A percentile compares a stretch with the other conserved stretches of the same genome.
phyloP scores from a whole-genome alignment of 1,284 basidiomycete genomes.

The Cerrena zonata region DNA sequence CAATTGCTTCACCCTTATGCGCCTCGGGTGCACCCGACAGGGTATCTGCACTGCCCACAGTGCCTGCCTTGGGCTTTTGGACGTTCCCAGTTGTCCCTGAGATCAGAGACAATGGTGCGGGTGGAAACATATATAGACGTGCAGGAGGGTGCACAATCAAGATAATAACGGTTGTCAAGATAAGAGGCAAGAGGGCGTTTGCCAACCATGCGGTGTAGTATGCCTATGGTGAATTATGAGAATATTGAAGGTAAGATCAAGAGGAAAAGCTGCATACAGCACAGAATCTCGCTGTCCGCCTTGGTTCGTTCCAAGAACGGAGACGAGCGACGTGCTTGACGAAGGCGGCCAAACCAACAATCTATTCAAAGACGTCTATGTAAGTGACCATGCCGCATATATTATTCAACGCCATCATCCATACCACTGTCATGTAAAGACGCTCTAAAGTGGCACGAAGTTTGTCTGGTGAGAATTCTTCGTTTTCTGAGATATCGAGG shows the following conservation, averaged over 20 bases:
- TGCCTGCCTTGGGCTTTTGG: conserved; percentile 25
- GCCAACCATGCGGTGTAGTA: conserved; percentile 42
- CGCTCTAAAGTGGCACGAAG: conserved; percentile 46
- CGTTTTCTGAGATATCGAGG: conserved; percentile 37
- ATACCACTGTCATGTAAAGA: conserved; percentile 39
- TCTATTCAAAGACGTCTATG: conserved; percentile 15
- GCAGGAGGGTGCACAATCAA: conserved; percentile 41
- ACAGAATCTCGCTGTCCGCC: conserved; percentile 38
- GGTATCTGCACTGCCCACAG: conserved; percentile 24
- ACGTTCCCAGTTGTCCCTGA: conserved; percentile 22
- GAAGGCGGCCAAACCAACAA: conserved; percentile 38
- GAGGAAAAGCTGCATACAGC: conserved; percentile 20
- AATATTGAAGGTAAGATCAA: background rate
- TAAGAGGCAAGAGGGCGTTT: conserved; percentile 34
- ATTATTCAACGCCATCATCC: conserved; percentile 8
- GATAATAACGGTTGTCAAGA: conserved; percentile 33
- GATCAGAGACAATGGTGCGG: conserved; percentile 37
- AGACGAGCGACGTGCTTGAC: conserved; percentile 43
- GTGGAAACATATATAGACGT: conserved; percentile 43
- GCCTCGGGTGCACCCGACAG: conserved; percentile 31
- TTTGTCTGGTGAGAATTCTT: conserved; percentile 44
- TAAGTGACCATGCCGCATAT: no score
- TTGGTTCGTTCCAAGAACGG: conserved; percentile 45
- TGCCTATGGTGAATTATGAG: conserved; percentile 17
- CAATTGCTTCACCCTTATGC: conserved; percentile 38